These are phyloP conservation scores for Glycine soja DNA, from an alignment of 306 rosid genomes.

Conservation along the genomic window DNA sequence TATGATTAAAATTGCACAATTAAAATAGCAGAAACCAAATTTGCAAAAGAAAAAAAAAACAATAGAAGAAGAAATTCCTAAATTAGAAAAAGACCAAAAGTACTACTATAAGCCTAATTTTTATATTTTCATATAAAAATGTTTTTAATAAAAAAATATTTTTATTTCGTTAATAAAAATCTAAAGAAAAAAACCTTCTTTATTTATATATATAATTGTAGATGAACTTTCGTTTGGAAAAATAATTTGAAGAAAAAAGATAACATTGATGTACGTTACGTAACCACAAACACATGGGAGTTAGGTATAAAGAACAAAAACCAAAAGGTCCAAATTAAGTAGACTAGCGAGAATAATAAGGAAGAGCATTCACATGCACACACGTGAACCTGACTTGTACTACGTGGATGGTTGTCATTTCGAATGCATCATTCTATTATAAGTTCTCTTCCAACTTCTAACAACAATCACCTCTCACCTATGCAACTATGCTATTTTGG, in stretches of 20 bases:
- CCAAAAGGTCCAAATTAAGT: background rate
- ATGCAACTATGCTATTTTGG: too few relatives aligned
- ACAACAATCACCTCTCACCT: background rate
- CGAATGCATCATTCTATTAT: constrained; percentile 45
- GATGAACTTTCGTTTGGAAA: background rate
- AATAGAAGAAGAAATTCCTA: too few relatives aligned
- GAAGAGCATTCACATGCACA: constrained; percentile 59
- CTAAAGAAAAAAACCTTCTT: too few relatives aligned
- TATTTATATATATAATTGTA: too few relatives aligned
- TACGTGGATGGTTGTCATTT: constrained; percentile 72
- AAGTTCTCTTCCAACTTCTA: background rate
- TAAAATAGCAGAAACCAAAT: too few relatives aligned
- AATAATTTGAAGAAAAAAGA: background rate
- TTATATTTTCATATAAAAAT: too few relatives aligned
- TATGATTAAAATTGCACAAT: too few relatives aligned
- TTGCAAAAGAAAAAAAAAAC: too few relatives aligned
- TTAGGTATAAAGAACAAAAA: constrained; percentile 37
- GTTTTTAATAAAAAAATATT: too few relatives aligned
- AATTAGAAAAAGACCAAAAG: too few relatives aligned
- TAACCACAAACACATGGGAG: constrained; percentile 43
- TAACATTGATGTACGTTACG: background rate
- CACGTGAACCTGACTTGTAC: constrained; percentile 66
- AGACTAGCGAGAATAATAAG: background rate
- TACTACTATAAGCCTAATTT: too few relatives aligned
- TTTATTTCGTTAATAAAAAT: too few relatives aligned